A percentile compares a stretch with the other conserved stretches of the same genome.
Evolutionary conservation across 2,329 filamentous ascomycete genomes (phyloP).

Genomic region (Pseudocercospora pini-densiflorae): DNA sequence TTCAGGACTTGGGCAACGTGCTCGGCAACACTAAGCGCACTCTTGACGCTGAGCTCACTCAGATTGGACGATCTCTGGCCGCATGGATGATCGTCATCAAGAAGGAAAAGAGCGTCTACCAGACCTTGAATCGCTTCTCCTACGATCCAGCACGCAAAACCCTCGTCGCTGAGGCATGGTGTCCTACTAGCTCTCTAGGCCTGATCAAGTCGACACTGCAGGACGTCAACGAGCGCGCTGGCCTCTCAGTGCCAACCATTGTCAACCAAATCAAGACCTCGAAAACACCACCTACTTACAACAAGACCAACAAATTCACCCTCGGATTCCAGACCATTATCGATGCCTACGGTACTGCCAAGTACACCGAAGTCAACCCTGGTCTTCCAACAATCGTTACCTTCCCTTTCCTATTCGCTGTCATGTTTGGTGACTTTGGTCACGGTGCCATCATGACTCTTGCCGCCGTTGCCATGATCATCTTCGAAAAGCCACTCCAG

Average conservation of each 20-base stretch:
- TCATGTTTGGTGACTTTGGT: conserved; percentile 99
- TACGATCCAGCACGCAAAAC: conserved; percentile 96
- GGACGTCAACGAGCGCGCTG: conserved; percentile 94
- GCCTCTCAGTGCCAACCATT: conserved; percentile 95
- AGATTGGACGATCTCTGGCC: conserved; percentile 89
- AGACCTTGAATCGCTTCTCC: conserved; percentile 93
- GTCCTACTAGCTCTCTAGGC: conserved; percentile 85
- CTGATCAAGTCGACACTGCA: conserved; percentile 92
- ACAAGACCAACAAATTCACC: conserved; percentile 99
- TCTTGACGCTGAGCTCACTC: conserved; percentile 87
- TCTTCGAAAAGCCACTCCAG: conserved; percentile 84
- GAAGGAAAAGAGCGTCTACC: conserved; percentile 98
- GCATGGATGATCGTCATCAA: conserved; percentile 98
- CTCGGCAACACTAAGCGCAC: conserved; percentile 94
- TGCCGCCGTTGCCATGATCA: conserved; percentile 89
- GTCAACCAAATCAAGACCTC: conserved; percentile 97
- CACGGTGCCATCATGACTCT: conserved; percentile 88
- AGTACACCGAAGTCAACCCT: conserved; percentile 96
- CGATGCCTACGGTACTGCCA: conserved; percentile 96
- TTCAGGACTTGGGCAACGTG: conserved; percentile 90
- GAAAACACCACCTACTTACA: conserved; percentile 95
- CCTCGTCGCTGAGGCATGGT: conserved; percentile 97
- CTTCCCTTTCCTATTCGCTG: conserved; percentile 98
- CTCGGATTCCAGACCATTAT: conserved; percentile 99
- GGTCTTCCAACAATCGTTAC: conserved; percentile 94